Percentiles rank a stretch among this genome's conserved stretches.
Evolutionary conservation across 192 early-diverging fungal species (phyloP).

Genomic region (Dimargaris xerosporica): DNA sequence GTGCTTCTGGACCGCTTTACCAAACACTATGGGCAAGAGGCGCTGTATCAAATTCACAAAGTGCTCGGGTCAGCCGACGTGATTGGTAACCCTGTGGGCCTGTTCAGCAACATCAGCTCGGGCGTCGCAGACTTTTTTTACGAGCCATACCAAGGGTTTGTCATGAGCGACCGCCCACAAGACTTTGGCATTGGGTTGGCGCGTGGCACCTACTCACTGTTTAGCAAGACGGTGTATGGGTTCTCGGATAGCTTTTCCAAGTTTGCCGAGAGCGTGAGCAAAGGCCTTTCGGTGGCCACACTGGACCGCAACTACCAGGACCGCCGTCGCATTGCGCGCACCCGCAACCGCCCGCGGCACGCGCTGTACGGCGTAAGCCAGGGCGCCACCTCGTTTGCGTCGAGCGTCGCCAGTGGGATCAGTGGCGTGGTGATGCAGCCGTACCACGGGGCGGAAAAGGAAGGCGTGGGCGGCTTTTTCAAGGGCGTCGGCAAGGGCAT

Average conservation of each 20-base stretch:
- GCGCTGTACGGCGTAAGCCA: constrained; percentile 74
- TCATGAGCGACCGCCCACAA: constrained; percentile 86
- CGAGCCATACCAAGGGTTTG: constrained; percentile 92
- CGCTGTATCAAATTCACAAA: constrained; percentile 69
- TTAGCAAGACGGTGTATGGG: constrained; percentile 92
- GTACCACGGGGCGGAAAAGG: constrained; percentile 71
- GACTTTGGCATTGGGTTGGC: constrained; percentile 88
- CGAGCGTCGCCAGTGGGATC: constrained; percentile 71
- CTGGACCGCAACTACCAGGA: constrained; percentile 86
- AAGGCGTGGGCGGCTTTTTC: constrained; percentile 87
- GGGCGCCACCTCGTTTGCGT: constrained; percentile 71
- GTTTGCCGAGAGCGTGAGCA: constrained; percentile 90
- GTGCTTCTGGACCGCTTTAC: constrained; percentile 64
- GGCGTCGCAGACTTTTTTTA: constrained; percentile 95
- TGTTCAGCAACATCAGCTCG: constrained; percentile 89
- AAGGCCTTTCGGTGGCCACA: constrained; percentile 89
- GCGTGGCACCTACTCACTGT: constrained; percentile 51
- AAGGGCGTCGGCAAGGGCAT: constrained; percentile 89
- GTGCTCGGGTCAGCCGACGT: constrained; percentile 93
- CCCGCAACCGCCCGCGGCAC: constrained; percentile 80
- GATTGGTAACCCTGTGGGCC: constrained; percentile 92
- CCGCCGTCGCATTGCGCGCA: constrained; percentile 56
- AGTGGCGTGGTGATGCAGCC: constrained; percentile 79
- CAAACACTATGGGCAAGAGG: constrained; percentile 79
- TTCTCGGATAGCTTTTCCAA: constrained; percentile 89